Evolutionary conservation across 306 rosid genomes (phyloP), one percentile per base, ranked within the genome.

Genomic region (Betula pendula): DNA sequence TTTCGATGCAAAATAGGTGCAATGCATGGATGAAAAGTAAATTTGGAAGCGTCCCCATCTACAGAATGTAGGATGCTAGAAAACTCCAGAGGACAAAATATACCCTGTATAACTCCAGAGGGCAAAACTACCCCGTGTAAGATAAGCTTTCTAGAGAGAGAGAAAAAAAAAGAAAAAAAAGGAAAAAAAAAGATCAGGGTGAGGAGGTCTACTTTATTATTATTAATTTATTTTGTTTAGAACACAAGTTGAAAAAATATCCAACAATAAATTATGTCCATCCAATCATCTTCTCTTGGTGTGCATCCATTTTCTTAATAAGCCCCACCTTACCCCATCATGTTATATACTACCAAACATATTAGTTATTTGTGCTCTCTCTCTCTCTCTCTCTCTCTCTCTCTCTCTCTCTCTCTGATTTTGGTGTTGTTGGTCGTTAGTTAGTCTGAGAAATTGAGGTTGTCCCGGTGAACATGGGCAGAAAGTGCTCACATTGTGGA

Each of bases 401-500:
- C 77, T 82, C 20, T 42, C 22, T 17, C 78, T 48, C 27, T 8
- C 35, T 65, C 45, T 68, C 73, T 69, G n/a, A n/a, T n/a, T n/a
- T n/a, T n/a, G n/a, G n/a, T n/a, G n/a, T n/a, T n/a, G n/a, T n/a
- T n/a, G n/a, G n/a, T n/a, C n/a, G n/a, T n/a, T n/a, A n/a, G n/a
- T n/a, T n/a, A n/a, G n/a, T n/a, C 20, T 42, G 76, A 70, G 78
- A 72, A 68, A 27, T 68, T 22, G 68, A 40, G 10, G 51, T 55
- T 79, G 80, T 42, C 48, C 42, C 48, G 71, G 78, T 70, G 70
- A 83, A 85, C 80, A 92, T 95, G 99, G 97, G 89, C 0, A 92
- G 99, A 75, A 95, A 95, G 88, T 95, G 99, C 81, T 95, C 99
- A 19, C 97, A 95, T 85, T 95, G 99, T 86, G 96, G 97, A 71